Percentiles rank a stretch among this genome's conserved stretches.
These are phyloP conservation scores for Hippophae tibetana DNA, from an alignment of 306 rosid genomes.

Conservation along the genomic window DNA sequence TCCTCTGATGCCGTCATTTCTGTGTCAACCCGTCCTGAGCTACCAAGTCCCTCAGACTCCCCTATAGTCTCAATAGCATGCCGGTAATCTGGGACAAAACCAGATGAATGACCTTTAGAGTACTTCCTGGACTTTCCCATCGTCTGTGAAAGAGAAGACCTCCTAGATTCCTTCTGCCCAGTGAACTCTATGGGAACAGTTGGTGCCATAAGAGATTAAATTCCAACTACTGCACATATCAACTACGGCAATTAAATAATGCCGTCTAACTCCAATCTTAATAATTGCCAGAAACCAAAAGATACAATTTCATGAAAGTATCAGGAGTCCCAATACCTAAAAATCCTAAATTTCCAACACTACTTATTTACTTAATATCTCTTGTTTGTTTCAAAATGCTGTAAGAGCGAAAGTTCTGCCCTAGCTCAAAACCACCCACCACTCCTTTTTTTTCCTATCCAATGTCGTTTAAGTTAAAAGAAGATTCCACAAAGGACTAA, in stretches of 20 bases:
- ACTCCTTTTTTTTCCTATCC: slow-evolving; percentile 11
- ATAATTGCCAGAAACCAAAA: slow-evolving; percentile 3
- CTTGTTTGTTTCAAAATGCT: neutral
- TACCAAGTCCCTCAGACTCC: slow-evolving; percentile 84
- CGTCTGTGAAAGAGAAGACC: slow-evolving; percentile 41
- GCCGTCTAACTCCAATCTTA: slow-evolving; percentile 8
- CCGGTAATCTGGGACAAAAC: slow-evolving; percentile 75
- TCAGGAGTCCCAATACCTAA: slow-evolving; percentile 14
- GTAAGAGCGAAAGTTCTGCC: neutral
- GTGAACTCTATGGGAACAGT: slow-evolving; percentile 77
- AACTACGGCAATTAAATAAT: slow-evolving; percentile 31
- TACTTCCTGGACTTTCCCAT: slow-evolving; percentile 93
- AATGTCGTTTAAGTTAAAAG: slow-evolving; percentile 10
- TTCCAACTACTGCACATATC: slow-evolving; percentile 63
- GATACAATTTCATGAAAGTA: slow-evolving; percentile 10
- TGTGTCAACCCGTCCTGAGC: slow-evolving; percentile 57
- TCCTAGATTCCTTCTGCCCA: slow-evolving; percentile 68
- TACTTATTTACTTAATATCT: slow-evolving; percentile 18
- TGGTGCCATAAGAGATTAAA: slow-evolving; percentile 81
- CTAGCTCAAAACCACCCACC: neutral
- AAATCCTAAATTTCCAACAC: slow-evolving; percentile 26
- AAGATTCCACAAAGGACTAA: slow-evolving; percentile 5
- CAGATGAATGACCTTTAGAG: slow-evolving; percentile 64
- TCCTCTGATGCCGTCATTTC: slow-evolving; percentile 46
- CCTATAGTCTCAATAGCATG: slow-evolving; percentile 84